Percentiles rank a stretch among this genome's conserved stretches.
Conservation (phyloP, 2,329 filamentous ascomycete species). For the Alternaria brassicae region DNA sequence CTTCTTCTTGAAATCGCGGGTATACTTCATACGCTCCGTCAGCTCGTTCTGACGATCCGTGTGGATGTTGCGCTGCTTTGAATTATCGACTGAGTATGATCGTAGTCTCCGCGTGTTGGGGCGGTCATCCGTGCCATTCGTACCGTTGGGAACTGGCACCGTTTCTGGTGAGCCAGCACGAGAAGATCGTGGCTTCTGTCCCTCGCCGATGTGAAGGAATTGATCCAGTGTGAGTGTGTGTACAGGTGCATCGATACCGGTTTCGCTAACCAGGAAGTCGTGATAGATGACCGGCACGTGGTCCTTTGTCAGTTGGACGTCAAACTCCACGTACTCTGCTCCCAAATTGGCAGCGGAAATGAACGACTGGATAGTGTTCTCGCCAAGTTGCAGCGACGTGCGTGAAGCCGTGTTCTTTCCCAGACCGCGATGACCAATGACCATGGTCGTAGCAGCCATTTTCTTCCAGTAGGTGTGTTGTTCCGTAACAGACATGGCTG, state of each 20-base stretch:
- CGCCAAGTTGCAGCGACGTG: slow-evolving; percentile 89
- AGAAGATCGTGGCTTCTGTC: slow-evolving; percentile 56
- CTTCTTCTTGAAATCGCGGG: slow-evolving; percentile 90
- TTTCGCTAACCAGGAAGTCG: slow-evolving; percentile 97
- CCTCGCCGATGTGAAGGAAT: slow-evolving; percentile 85
- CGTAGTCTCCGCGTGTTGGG: slow-evolving; percentile 51
- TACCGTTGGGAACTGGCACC: slow-evolving; percentile 14
- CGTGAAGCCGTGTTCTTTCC: slow-evolving; percentile 89
- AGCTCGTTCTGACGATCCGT: slow-evolving; percentile 58
- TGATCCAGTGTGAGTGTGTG: slow-evolving; percentile 95
- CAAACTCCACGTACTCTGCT: slow-evolving; percentile 75
- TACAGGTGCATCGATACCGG: slow-evolving; percentile 94
- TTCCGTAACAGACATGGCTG: slow-evolving; percentile 89
- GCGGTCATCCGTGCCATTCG: slow-evolving; percentile 25
- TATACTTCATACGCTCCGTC: slow-evolving; percentile 94
- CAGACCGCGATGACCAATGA: slow-evolving; percentile 73
- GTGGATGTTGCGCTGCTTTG: slow-evolving; percentile 52
- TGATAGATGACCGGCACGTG: slow-evolving; percentile 98
- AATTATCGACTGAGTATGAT: slow-evolving; percentile 66
- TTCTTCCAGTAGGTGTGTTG: slow-evolving; percentile 97
- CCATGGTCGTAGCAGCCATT: slow-evolving; percentile 86
- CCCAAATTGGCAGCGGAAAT: slow-evolving; percentile 95
- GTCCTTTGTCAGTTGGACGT: slow-evolving; percentile 98
- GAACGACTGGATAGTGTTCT: slow-evolving; percentile 95
- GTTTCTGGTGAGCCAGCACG: slow-evolving; percentile 56